These are phyloP conservation scores for Halteria grandinella DNA, from an alignment of 73 alveolate genomes.

Conservation along the genomic window DNA sequence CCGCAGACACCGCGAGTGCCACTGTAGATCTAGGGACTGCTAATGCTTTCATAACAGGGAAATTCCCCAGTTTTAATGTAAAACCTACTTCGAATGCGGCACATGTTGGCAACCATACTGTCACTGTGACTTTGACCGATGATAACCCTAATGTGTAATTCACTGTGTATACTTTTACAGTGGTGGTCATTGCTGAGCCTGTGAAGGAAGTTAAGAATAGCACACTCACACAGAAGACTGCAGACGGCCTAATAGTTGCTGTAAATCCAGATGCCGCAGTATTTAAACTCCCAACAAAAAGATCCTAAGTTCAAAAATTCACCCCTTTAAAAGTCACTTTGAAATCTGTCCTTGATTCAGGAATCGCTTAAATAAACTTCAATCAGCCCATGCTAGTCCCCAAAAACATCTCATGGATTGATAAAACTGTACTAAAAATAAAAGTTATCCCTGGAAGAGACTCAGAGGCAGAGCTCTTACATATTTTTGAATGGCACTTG, in stretches of 20 bases:
- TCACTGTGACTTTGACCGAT: constrained; percentile 18
- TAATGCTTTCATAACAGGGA: constrained; percentile 1
- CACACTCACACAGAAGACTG: not conserved
- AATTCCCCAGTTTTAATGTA: not conserved
- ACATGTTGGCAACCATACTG: not conserved
- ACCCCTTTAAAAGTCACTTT: not conserved
- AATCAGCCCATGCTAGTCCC: not conserved
- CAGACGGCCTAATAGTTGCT: not conserved
- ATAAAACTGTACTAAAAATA: not conserved
- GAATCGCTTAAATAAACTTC: not conserved
- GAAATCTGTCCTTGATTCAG: not conserved
- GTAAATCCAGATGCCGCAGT: not conserved
- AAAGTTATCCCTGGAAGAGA: not conserved
- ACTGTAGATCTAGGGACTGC: not conserved
- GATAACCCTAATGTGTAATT: constrained; percentile 8
- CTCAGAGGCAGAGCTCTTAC: not conserved
- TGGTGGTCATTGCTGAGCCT: not conserved
- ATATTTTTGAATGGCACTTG: not conserved
- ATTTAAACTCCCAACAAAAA: not conserved
- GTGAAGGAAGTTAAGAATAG: not conserved
- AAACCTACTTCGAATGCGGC: not conserved
- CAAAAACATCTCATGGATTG: not conserved
- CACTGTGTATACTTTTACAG: not conserved
- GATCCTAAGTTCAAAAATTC: not conserved
- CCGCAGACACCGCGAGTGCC: not conserved